phyloP scores from a whole-genome alignment of 129 eudicot genomes.

The Arctium minus region DNA sequence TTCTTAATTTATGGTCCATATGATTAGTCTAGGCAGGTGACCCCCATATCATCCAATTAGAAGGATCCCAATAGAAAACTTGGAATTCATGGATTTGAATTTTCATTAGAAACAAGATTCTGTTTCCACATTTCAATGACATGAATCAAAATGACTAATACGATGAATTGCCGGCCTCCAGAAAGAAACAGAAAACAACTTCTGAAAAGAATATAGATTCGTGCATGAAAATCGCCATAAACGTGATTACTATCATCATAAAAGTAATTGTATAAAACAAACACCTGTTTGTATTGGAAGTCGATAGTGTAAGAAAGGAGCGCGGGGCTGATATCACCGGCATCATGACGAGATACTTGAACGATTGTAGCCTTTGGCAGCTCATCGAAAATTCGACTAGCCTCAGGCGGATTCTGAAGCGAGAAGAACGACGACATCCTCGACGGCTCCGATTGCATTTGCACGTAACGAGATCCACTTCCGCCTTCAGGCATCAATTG shows the following conservation, averaged over 20 bases:
- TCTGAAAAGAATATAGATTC: neutral
- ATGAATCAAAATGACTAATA: neutral
- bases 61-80: neutral
- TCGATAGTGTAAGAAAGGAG: conserved; percentile 73
- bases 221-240: neutral
- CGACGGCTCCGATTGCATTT: conserved; percentile 75
- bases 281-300: conserved; percentile 84
- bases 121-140: neutral
- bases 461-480: conserved; percentile 53
- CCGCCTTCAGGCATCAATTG: conserved; percentile 57
- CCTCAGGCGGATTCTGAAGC: conserved; percentile 47
- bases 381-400: conserved; percentile 83
- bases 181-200: neutral
- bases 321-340: conserved; percentile 87
- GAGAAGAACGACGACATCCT: conserved; percentile 55
- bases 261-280: neutral
- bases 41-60: neutral
- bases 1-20: neutral
- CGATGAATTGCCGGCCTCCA: neutral
- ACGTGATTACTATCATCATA: neutral
- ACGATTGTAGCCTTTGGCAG: conserved; percentile 72
- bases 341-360: conserved; percentile 81
- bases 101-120: neutral
- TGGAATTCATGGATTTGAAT: neutral
- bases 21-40: no score